These are phyloP conservation scores for Sclerotinia trifoliorum DNA, from an alignment of 2,329 filamentous ascomycete genomes.

Conservation along the genomic window DNA sequence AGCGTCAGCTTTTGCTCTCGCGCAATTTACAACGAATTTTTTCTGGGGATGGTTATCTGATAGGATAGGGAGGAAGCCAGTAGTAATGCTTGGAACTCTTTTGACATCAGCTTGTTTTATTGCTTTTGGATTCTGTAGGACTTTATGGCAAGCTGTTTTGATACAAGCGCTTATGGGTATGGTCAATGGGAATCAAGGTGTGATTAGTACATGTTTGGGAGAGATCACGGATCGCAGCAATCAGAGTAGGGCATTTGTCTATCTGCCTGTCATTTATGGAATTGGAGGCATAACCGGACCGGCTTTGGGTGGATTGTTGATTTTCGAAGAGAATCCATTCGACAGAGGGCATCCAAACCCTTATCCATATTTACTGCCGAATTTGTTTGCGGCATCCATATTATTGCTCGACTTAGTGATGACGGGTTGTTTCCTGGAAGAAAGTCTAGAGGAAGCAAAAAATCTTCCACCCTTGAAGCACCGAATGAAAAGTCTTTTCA, in stretches of 20 bases:
- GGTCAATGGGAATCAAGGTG: conserved; percentile 91
- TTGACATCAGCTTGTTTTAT: conserved; percentile 78
- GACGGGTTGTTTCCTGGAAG: conserved; percentile 78
- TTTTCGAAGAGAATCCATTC: conserved; percentile 56
- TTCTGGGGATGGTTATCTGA: conserved; percentile 86
- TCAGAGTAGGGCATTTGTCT: conserved; percentile 90
- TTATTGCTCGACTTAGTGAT: conserved; percentile 71
- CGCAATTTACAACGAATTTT: conserved; percentile 90
- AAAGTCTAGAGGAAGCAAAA: conserved; percentile 71
- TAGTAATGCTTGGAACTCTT: conserved; percentile 79
- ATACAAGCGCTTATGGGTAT: conserved; percentile 90
- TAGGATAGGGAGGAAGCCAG: conserved; percentile 74
- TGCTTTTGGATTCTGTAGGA: conserved; percentile 81
- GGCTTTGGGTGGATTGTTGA: conserved; percentile 81
- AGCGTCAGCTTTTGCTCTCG: conserved; percentile 86
- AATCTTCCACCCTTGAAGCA: conserved; percentile 59
- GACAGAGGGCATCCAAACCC: conserved; percentile 51
- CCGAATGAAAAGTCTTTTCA: conserved; percentile 58
- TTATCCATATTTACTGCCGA: conserved; percentile 84
- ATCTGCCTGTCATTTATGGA: conserved; percentile 93
- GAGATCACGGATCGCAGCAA: conserved; percentile 95
- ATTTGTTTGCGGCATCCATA: conserved; percentile 72
- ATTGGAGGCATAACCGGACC: conserved; percentile 91
- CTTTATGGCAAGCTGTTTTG: conserved; percentile 77
- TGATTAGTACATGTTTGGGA: conserved; percentile 89